Evolutionary conservation across 2,329 filamentous ascomycete species (phyloP).

Genomic region (Colletotrichum sp.): DNA sequence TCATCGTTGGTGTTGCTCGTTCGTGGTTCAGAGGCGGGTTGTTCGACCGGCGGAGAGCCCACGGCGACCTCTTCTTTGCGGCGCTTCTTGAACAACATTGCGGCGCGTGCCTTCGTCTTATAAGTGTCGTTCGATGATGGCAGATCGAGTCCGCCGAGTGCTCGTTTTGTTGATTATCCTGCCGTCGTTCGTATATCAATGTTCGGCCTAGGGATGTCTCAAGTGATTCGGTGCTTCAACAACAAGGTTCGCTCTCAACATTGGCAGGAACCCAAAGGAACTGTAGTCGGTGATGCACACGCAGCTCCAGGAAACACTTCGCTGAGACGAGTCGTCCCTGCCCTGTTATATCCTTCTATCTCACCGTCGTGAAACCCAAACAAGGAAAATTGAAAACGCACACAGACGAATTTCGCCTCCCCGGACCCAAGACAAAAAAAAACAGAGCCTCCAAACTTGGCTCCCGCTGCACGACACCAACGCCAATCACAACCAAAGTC

Average conservation of each 20-base stretch:
- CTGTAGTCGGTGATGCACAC: background rate
- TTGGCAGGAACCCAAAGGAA: background rate
- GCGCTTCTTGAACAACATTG: constrained; percentile 13
- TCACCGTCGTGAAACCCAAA: background rate
- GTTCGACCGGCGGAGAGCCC: background rate
- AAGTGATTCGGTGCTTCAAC: background rate
- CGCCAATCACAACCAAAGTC: background rate
- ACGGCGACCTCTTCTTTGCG: background rate
- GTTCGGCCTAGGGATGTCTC: background rate
- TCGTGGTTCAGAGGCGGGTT: background rate
- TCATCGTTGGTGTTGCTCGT: constrained; percentile 14
- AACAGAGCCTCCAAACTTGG: constrained; percentile 21
- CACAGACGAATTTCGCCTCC: background rate
- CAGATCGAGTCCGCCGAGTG: background rate
- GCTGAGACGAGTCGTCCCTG: background rate
- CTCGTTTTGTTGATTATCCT: background rate
- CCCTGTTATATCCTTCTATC: background rate
- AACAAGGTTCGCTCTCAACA: fast-evolving
- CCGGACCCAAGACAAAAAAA: background rate
- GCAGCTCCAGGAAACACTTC: background rate
- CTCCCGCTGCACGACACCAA: constrained; percentile 1
- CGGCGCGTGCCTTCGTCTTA: background rate
- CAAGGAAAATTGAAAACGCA: background rate
- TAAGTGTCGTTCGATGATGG: background rate
- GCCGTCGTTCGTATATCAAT: background rate